Conservation (phyloP, 2,329 filamentous ascomycete genomes). For the Fusarium sp. region DNA sequence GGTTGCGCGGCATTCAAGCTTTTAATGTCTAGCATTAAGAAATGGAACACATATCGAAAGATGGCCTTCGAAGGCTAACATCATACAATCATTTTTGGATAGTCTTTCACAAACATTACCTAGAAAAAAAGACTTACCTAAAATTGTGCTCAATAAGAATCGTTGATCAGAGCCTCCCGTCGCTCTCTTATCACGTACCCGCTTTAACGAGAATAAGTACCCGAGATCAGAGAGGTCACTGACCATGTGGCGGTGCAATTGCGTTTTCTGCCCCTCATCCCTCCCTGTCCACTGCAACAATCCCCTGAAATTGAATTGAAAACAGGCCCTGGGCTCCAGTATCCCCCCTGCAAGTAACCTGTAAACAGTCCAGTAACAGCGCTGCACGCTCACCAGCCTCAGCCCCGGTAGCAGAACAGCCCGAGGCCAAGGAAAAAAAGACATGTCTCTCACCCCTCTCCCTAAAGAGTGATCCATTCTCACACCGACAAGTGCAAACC, state of each 20-base stretch:
- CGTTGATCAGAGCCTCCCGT: neutral
- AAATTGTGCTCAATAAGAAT: constrained; percentile 7
- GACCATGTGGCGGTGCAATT: constrained; percentile 34
- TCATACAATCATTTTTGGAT: neutral
- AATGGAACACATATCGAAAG: neutral
- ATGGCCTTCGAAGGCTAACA: too few species aligned
- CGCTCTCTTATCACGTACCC: neutral
- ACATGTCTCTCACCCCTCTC: constrained; percentile 43
- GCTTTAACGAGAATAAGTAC: constrained; percentile 8
- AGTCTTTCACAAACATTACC: neutral
- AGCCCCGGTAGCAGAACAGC: constrained; percentile 27
- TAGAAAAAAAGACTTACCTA: neutral
- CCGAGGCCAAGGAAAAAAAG: constrained; percentile 39
- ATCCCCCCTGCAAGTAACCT: constrained; percentile 24
- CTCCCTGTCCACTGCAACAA: constrained; percentile 7
- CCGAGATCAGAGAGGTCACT: constrained; percentile 17
- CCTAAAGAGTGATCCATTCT: constrained; percentile 35
- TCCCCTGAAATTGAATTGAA: constrained; percentile 33
- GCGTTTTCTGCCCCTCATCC: constrained; percentile 28
- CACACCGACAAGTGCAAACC: constrained; percentile 49
- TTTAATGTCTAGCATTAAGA: constrained; percentile 15
- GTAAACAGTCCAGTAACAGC: constrained; percentile 25
- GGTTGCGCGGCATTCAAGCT: constrained; percentile 35
- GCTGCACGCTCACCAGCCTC: constrained; percentile 26
- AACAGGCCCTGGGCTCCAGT: constrained; percentile 42